Base-by-base conservation (phyloP, 305 asterid genomes). In the Nicotiana rustica region DNA sequence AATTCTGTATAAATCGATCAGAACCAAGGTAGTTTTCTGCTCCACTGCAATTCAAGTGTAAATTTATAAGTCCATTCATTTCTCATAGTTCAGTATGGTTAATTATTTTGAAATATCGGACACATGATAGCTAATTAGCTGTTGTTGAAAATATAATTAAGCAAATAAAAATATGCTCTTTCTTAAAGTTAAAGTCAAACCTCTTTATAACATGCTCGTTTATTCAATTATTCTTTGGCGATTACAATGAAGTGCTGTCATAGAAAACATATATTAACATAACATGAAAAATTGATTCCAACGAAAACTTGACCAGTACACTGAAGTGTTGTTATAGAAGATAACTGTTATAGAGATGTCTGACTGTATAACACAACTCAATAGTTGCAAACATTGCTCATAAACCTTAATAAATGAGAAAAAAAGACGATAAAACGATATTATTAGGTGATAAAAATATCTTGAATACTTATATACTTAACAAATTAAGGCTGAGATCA, bases 401-500 rank as follows among this genome's bases (percentile, higher is more conserved):
- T 70, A 44, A 44, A 70, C 10, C 12, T 41, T 41, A 19, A 70
- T 5, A 41, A n/a, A 41, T 68, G 31, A 21, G 12, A 19, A 1
- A 47, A 47, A 3, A 7, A 19, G 2, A 61, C 3, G 10, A n/a
- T 61, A 69, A 5, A 5, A 41, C 6, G 10, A 41, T 69, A 5
- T 0, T 8, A 0, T 0, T 8, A 0, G 5, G 2, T 5, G 19
- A 71, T 71, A 21, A 47, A 69, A 47, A 71, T 15, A 47, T 13
- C 13, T 47, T 10, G n/a, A 71, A 71, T 71, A 71, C 19, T 47
- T 71, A 71, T 13, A 21, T 71, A 73, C 79, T 47, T 21, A 36
- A 73, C 33, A 73, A 69, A 71, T 41, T 41, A 69, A 10, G 41
- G 79, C 79, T 73, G 79, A 49, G 41, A 71, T 44, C 41, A 73